phyloP scores from a whole-genome alignment of 306 rosid genomes.

The Vigna reflexopilosa region DNA sequence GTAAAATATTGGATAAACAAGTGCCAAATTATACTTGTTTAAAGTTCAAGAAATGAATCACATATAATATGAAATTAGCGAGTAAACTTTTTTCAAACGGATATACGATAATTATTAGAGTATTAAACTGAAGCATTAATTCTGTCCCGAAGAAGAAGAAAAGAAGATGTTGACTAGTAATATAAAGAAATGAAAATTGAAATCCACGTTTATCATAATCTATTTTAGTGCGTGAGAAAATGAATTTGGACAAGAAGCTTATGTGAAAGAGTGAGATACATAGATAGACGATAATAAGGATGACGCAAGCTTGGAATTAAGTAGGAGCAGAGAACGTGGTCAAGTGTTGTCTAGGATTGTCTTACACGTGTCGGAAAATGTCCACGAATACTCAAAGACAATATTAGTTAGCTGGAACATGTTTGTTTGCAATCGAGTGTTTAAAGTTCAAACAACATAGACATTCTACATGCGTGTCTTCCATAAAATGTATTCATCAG shows the following conservation, averaged over 20 bases:
- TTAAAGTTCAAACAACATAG: not conserved
- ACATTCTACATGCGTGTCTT: not conserved
- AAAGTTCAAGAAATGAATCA: too few species aligned
- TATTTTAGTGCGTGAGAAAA: not conserved
- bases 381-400: not conserved
- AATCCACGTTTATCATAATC: constrained; percentile 10
- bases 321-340: constrained; percentile 1
- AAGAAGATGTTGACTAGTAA: not conserved
- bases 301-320: constrained; percentile 2
- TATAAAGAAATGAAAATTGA: not conserved
- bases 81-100: too few species aligned
- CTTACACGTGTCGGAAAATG: not conserved
- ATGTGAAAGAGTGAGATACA: not conserved
- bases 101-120: not conserved
- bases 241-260: constrained; percentile 31
- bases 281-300: not conserved
- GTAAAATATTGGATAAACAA: too few species aligned
- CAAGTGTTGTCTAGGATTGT: not conserved
- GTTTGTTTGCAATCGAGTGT: constrained; percentile 11
- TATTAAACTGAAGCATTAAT: not conserved
- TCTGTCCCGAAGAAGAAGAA: not conserved
- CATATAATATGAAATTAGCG: not conserved
- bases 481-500: not conserved
- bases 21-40: too few species aligned
- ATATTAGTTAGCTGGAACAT: not conserved